Evolutionary conservation across 1,284 basidiomycete genomes (phyloP), one percentile per base, ranked within the genome.

Genomic region (Stereum hirsutum): DNA sequence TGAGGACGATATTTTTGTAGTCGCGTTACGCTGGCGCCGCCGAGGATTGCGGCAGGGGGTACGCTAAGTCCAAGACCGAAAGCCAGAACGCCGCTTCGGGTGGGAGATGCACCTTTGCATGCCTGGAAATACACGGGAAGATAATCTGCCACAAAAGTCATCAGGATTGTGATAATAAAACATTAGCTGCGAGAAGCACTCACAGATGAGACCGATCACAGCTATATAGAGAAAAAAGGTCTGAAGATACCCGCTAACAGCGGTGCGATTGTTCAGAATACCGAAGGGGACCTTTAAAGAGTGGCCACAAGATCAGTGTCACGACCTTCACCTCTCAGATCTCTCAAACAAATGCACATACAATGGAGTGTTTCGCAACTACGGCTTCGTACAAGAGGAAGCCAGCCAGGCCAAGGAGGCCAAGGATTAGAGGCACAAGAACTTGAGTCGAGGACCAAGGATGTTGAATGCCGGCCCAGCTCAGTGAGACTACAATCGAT

Each of bases 91-190:
- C 70, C 70, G 5, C 68, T 62, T 1, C 52, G 43, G 17, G 66
- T 59, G 0, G 72, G 66, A 6, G 52, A 56, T 14, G 62, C 63
- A 7, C 53, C 56, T 25, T 63, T 60, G 46, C 66, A 63, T 7
- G 62, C 59, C 53, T 74, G 71, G 49, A 71, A 72, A 51, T 64
- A 72, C 2, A 59, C 56, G 6, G 58, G 60, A 6, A 62, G 26
- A 42, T 58, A 63, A 41, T 57, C 58, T 61, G 33, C 6, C n/a
- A 12, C 12, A 14, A 14, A 6, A 17, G 17, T 5, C 21, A n/a
- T 30, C 26, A 24, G 33, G 24, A 19, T 15, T 30, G 24, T 7
- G 15, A 24, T 23, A 8, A 15, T 12, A 23, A 30, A n/a, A n/a
- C 26, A 17, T 39, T 33, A 43, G n/a, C n/a, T n/a, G n/a, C n/a